These are phyloP conservation scores for Volvox carteri DNA, from an alignment of 163 green algal species.

Conservation along the genomic window DNA sequence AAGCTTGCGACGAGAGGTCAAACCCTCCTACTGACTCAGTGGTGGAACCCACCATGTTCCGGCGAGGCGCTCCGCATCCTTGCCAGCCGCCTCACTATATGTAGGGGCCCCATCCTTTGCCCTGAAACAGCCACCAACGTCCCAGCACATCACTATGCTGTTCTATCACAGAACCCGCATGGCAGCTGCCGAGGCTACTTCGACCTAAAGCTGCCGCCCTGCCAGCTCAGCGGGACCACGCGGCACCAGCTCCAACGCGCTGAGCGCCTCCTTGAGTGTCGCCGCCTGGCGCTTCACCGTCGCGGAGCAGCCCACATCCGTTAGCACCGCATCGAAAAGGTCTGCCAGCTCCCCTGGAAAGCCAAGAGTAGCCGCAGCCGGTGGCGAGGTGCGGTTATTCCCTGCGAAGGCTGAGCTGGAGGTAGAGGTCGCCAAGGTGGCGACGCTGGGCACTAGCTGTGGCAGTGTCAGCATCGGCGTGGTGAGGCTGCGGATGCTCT, in stretches of 20 bases:
- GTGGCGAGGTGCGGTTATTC: neutral
- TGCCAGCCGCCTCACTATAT: too few relatives aligned
- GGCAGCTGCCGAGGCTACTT: too few relatives aligned
- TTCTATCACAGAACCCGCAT: neutral
- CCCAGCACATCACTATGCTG: too few relatives aligned
- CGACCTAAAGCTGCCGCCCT: slow-evolving; percentile 36
- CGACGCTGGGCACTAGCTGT: slow-evolving; percentile 36
- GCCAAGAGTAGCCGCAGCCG: neutral
- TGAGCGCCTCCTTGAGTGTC: slow-evolving; percentile 50
- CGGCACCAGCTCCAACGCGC: slow-evolving; percentile 15
- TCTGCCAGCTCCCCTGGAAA: slow-evolving; percentile 55
- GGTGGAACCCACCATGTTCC: too few relatives aligned
- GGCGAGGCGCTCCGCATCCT: too few relatives aligned
- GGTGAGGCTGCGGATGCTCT: slow-evolving; percentile 50
- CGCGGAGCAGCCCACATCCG: slow-evolving; percentile 39
- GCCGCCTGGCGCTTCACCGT: slow-evolving; percentile 55
- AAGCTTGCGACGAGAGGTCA: too few relatives aligned
- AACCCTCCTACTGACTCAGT: too few relatives aligned
- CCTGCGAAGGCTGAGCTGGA: neutral
- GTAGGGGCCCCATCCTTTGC: too few relatives aligned
- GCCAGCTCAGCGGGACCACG: slow-evolving; percentile 39
- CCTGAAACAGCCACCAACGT: too few relatives aligned
- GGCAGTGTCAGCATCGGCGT: neutral
- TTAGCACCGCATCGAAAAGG: slow-evolving; percentile 75
- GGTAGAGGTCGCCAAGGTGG: neutral